Evolutionary conservation across 805 yeast species (phyloP).

Genomic region (Metschnikowia cerradonensis): DNA sequence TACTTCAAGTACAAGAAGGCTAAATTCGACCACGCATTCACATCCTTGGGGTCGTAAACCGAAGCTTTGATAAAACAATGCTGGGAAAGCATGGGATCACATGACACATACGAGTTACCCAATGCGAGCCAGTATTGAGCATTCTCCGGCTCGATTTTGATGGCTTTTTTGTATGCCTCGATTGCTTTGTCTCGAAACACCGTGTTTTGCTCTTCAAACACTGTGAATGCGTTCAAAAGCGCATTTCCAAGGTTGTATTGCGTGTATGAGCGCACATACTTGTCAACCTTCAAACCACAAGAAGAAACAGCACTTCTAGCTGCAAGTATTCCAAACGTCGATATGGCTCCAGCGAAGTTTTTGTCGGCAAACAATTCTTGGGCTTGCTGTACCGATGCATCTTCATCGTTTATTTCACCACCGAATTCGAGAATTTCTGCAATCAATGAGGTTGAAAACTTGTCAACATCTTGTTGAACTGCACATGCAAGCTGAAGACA

Average conservation of each 20-base stretch:
- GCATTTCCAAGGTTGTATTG: conserved; percentile 72
- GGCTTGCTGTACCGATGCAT: conserved; percentile 18
- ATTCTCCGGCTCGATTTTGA: conserved; percentile 66
- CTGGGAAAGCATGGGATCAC: conserved; percentile 73
- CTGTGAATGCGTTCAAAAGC: conserved; percentile 43
- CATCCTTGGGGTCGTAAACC: conserved; percentile 62
- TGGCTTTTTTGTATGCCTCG: conserved; percentile 57
- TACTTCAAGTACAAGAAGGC: conserved; percentile 70
- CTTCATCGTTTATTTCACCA: conserved; percentile 13
- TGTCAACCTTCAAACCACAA: conserved; percentile 37
- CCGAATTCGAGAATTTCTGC: conserved; percentile 15
- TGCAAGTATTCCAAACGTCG: conserved; percentile 41
- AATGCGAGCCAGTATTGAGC: conserved; percentile 76
- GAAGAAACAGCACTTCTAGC: conserved; percentile 42
- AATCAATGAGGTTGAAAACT: conserved; percentile 42
- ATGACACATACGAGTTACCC: conserved; percentile 67
- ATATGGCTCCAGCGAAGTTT: conserved; percentile 28
- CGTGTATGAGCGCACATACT: conserved; percentile 50
- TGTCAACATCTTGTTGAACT: conserved; percentile 50
- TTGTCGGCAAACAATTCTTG: conserved; percentile 10
- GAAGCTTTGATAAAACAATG: conserved; percentile 88
- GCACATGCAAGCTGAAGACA: conserved; percentile 49
- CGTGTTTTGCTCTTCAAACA: conserved; percentile 5
- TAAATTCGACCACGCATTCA: conserved; percentile 73
- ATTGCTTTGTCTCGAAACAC: conserved; percentile 50